These are phyloP conservation scores for Hanseniaspora gamundiae DNA, from an alignment of 1,139 yeast species.

Conservation along the genomic window DNA sequence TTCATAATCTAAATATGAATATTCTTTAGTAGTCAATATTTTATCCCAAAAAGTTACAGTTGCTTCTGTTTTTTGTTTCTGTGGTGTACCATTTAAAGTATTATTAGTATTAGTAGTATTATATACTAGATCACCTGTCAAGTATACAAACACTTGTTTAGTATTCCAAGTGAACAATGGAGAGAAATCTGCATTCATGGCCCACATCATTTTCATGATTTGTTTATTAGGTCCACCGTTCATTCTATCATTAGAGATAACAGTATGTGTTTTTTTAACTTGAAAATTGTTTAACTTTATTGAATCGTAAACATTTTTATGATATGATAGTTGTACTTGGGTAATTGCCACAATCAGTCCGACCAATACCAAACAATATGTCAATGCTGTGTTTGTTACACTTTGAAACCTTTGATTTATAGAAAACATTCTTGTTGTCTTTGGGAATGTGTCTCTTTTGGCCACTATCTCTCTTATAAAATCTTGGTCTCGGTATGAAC, in stretches of 20 bases:
- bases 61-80: conserved; percentile 29
- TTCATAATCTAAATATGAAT: conserved; percentile 43
- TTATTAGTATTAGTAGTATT: neutral
- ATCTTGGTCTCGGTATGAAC: too few species aligned
- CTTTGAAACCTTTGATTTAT: conserved; percentile 37
- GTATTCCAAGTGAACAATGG: conserved; percentile 94
- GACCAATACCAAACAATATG: conserved; percentile 38
- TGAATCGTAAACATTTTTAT: conserved; percentile 34
- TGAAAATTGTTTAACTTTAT: conserved; percentile 32
- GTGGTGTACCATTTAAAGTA: conserved; percentile 28
- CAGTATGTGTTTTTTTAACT: conserved; percentile 17
- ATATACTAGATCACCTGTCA: conserved; percentile 66
- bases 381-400: conserved; percentile 43
- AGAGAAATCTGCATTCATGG: conserved; percentile 54
- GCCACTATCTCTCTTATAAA: too few species aligned
- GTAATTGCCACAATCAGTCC: conserved; percentile 38
- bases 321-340: conserved; percentile 35
- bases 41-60: conserved; percentile 86
- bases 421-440: conserved; percentile 29
- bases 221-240: conserved; percentile 69
- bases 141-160: conserved; percentile 80
- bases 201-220: conserved; percentile 61
- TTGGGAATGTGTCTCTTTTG: neutral
- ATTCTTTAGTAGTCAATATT: conserved; percentile 47
- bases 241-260: conserved; percentile 51